These are phyloP conservation scores for Vigna nakashimae DNA, from an alignment of 306 rosid genomes.

Conservation along the genomic window DNA sequence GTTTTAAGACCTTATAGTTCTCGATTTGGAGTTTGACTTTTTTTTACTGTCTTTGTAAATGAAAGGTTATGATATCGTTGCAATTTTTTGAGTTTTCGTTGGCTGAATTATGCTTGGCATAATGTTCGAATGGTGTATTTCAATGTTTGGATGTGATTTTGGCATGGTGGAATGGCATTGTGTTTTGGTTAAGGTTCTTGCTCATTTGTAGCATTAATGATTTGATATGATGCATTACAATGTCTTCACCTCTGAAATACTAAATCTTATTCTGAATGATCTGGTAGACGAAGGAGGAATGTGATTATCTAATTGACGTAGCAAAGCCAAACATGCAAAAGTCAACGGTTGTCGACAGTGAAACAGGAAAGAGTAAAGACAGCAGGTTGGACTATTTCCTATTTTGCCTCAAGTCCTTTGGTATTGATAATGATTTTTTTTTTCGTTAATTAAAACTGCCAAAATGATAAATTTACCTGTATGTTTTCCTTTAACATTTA, in stretches of 20 bases:
- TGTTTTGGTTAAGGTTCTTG: constrained; percentile 25
- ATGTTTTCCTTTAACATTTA: constrained; percentile 32
- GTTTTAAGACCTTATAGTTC: constrained; percentile 24
- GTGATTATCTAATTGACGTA: constrained; percentile 76
- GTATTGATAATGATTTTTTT: constrained; percentile 29
- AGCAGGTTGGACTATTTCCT: constrained; percentile 73
- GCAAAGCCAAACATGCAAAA: constrained; percentile 87
- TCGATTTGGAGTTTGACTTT: constrained; percentile 26
- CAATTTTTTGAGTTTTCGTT: constrained; percentile 33
- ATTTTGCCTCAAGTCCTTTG: constrained; percentile 22
- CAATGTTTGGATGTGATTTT: constrained; percentile 11
- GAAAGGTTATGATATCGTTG: constrained; percentile 1
- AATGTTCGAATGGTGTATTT: constrained; percentile 18
- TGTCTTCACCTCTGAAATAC: constrained; percentile 36
- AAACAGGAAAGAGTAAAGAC: constrained; percentile 94
- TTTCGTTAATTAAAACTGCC: constrained; percentile 4
- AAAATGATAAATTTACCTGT: not conserved
- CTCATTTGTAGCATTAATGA: constrained; percentile 27
- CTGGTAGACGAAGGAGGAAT: constrained; percentile 84
- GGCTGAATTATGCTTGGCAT: constrained; percentile 24
- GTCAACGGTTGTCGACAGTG: constrained; percentile 90
- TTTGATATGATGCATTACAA: constrained; percentile 26
- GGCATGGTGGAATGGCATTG: constrained; percentile 21
- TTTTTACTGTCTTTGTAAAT: constrained; percentile 5
- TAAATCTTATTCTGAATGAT: constrained; percentile 49